phyloP scores from a whole-genome alignment of 805 yeast genomes.

The Aciculoconidium aculeatum region DNA sequence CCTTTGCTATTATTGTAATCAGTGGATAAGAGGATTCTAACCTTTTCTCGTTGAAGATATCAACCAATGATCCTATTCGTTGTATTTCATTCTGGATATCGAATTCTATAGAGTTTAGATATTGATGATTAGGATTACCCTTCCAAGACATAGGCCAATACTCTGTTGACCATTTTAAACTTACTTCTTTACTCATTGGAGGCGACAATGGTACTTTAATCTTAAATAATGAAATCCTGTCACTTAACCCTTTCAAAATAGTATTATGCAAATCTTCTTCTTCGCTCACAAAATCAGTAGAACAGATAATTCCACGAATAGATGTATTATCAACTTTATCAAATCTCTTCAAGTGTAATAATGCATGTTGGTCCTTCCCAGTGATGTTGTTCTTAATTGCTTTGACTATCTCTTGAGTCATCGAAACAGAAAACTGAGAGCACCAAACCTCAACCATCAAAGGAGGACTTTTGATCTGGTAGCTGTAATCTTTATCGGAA shows the following conservation, averaged over 20 bases:
- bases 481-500: constrained; percentile 10
- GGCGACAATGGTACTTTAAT: constrained; percentile 49
- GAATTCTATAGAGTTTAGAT: constrained; percentile 48
- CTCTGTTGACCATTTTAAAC: constrained; percentile 55
- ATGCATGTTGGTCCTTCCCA: constrained; percentile 20
- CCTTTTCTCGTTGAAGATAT: constrained; percentile 2
- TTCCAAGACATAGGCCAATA: constrained; percentile 94
- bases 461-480: constrained; percentile 14
- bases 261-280: constrained; percentile 12
- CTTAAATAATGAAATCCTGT: constrained; percentile 9
- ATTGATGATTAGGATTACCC: constrained; percentile 80
- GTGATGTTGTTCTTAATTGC: constrained; percentile 22
- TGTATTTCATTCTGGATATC: constrained; percentile 40
- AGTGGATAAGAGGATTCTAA: constrained; percentile 33
- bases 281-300: constrained; percentile 25
- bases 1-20: constrained; percentile 61
- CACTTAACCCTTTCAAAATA: constrained; percentile 8
- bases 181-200: constrained; percentile 69
- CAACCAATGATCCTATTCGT: constrained; percentile 15
- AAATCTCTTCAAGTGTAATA: constrained; percentile 52
- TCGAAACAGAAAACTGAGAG: constrained; percentile 37
- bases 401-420: constrained; percentile 21
- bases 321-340: constrained; percentile 22
- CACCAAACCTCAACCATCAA: constrained; percentile 40
- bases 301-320: constrained; percentile 44